Base-by-base conservation (phyloP, 1,284 basidiomycete species). In the Afroboletus lepidellus region DNA sequence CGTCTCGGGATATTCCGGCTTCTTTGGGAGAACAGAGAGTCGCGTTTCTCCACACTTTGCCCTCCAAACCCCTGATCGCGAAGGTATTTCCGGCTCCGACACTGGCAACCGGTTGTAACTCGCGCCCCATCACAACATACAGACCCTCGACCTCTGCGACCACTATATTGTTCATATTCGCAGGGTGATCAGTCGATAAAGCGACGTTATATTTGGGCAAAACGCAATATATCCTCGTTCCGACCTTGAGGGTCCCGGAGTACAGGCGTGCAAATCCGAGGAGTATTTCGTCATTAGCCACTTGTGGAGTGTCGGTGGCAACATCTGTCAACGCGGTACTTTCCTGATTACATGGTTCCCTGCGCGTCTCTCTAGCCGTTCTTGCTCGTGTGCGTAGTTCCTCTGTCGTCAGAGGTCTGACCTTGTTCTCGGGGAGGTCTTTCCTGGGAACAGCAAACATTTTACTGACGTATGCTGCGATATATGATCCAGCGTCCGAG, bases 111-210 rank as follows among this genome's bases (percentile, higher is more conserved):
- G 87, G 78, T 0, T 93, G 83, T 18, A 99, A 79, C 64, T 98
- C 95, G 36, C 93, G 78, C 3, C 97, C 97, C 97, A 99, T 99
- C 92, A 99, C 98, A 60, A 91, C 85, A 74, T 98, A 99, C 50
- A 99, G 72, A 7, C 86, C 86, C 55, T 87, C 81, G 6, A 94
- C 82, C 20, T 74, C 78, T 16, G 88, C 78, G 9, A 75, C 70
- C n/a, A 79, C 65, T 43, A 94, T 61, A 65, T 91, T 82, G 57
- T 82, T 83, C n/a, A 71, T 73, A 70, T 97, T 96, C 29, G 73
- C 71, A 8, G 86, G 80, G 62, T 96, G 85, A 2, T 73, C 73
- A 0, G 90, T 85, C 3, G 78, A 78, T 5, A 92, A 73, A 2
- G 78, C 57, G n/a, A 80, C 65, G 61, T 88, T 83, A 74, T 94